Percentiles rank a stretch among this genome's conserved stretches.
These are phyloP conservation scores for Candida dendrica DNA, from an alignment of 805 yeast genomes.

Conservation along the genomic window DNA sequence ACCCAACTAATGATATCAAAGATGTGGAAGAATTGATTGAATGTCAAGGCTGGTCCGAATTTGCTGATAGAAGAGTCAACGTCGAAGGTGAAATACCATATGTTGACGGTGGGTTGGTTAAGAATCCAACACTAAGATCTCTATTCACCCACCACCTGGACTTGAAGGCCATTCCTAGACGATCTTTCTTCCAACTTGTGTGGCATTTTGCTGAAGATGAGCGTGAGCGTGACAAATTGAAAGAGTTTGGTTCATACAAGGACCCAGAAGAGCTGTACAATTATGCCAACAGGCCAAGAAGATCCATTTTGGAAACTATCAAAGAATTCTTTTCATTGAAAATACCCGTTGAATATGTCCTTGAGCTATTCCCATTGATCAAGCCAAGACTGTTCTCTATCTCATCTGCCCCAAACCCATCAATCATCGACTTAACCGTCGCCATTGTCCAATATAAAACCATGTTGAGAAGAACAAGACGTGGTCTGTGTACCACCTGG, in stretches of 20 bases:
- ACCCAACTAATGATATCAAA: constrained; percentile 60
- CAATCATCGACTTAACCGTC: constrained; percentile 55
- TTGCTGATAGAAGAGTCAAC: constrained; percentile 54
- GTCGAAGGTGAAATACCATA: constrained; percentile 17
- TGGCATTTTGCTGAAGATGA: constrained; percentile 74
- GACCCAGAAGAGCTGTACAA: constrained; percentile 79
- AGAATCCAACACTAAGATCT: constrained; percentile 60
- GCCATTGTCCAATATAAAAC: constrained; percentile 88
- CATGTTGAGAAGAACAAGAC: constrained; percentile 62
- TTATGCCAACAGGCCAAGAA: constrained; percentile 87
- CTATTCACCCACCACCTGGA: constrained; percentile 77
- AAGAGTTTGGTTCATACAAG: constrained; percentile 64
- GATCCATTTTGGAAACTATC: constrained; percentile 79
- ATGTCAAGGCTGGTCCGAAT: constrained; percentile 64
- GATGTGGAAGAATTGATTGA: constrained; percentile 61
- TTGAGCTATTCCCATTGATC: constrained; percentile 73
- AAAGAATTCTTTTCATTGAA: constrained; percentile 71
- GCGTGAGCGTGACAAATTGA: constrained; percentile 67
- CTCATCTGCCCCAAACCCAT: constrained; percentile 49
- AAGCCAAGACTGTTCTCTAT: constrained; percentile 82
- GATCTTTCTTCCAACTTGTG: constrained; percentile 68
- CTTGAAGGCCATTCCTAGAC: constrained; percentile 71
- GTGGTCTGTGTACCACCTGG: constrained; percentile 82
- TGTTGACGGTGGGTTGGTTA: constrained; percentile 56
- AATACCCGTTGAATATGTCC: constrained; percentile 68